Evolutionary conservation across 495 filamentous ascomycete species (phyloP), one percentile per base, ranked within the genome.

Genomic region (Ramalina peruviana): DNA sequence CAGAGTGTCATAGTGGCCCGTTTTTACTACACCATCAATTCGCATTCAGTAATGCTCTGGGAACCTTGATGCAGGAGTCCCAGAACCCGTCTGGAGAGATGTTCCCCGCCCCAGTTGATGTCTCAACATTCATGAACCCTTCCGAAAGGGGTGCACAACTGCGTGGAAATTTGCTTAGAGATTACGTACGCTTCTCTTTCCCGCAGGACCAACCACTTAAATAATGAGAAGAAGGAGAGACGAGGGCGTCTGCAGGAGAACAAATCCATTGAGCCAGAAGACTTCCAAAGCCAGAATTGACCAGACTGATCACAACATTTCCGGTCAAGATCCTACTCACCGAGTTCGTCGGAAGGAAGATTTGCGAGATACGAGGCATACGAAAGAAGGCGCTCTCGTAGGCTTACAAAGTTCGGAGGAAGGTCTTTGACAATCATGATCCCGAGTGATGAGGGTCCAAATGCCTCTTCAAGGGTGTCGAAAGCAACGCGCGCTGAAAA

Each of bases 361-460:
- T 89, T 89, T 16, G 86, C 93, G 26, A 99, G 75, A 59, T 88
- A 88, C 0, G 88, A 94, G 9, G 89, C 80, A 60, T 86, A 89
- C 3, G 86, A 90, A 17, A 99, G 75, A 20, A 94, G 72, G 40
- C 78, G 73, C 41, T 74, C 72, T 30, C 92, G 76, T 19, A 97
- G 69, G 13, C 70, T 60, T 11, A 66, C 60, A 58, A 92, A 99
- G 50, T 80, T 69, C 4, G 68, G 19, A 3, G 86, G 83, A 0
- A 97, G 76, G 59, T 87, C 84, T 63, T 82, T 86, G 16, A 99
- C 90, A 11, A 97, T 68, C 38, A 99, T 81, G 42, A 99, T 95
- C 0, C 93, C 92, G 23, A 99, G 67, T 0, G 93, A 97, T 3
- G 81, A 76, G 1, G 92, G 87, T 3, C 92, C 92, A 60, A 99